Conservation (phyloP, 2,329 filamentous ascomycete genomes). For the Fusarium abutilonis region DNA sequence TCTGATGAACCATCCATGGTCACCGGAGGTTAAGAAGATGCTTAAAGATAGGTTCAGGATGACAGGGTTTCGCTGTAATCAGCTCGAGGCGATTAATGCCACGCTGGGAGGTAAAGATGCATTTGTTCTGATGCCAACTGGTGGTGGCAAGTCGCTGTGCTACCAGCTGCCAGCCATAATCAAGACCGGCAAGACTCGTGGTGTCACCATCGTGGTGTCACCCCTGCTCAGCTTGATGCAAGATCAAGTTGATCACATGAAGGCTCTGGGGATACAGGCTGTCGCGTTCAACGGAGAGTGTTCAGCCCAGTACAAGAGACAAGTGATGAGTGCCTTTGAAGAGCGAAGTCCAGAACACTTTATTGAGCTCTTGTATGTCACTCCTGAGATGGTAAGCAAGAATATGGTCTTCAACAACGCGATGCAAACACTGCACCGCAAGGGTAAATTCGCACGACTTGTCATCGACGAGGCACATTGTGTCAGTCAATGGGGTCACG, state of each 20-base stretch:
- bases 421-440: slow-evolving; percentile 74
- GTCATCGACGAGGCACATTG: slow-evolving; percentile 99
- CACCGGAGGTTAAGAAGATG: slow-evolving; percentile 81
- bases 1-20: slow-evolving; percentile 80
- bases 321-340: slow-evolving; percentile 72
- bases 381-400: slow-evolving; percentile 94
- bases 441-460: slow-evolving; percentile 81
- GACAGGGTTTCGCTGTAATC: slow-evolving; percentile 86
- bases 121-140: slow-evolving; percentile 97
- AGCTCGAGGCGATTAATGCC: slow-evolving; percentile 94
- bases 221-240: slow-evolving; percentile 96
- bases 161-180: slow-evolving; percentile 94
- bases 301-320: slow-evolving; percentile 66
- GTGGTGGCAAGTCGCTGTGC: slow-evolving; percentile 94
- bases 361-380: slow-evolving; percentile 91
- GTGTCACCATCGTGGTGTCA: slow-evolving; percentile 94
- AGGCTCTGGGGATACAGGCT: slow-evolving; percentile 78
- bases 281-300: slow-evolving; percentile 84
- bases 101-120: slow-evolving; percentile 87
- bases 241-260: slow-evolving; percentile 89
- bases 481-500: slow-evolving; percentile 98
- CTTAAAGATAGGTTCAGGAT: slow-evolving; percentile 86
- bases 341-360: slow-evolving; percentile 75
- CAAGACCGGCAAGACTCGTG: slow-evolving; percentile 79
- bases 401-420: slow-evolving; percentile 73